Evolutionary conservation across 2,329 filamentous ascomycete species (phyloP), one percentile per base, ranked within the genome.

Genomic region (Colletotrichum chrysophilum): DNA sequence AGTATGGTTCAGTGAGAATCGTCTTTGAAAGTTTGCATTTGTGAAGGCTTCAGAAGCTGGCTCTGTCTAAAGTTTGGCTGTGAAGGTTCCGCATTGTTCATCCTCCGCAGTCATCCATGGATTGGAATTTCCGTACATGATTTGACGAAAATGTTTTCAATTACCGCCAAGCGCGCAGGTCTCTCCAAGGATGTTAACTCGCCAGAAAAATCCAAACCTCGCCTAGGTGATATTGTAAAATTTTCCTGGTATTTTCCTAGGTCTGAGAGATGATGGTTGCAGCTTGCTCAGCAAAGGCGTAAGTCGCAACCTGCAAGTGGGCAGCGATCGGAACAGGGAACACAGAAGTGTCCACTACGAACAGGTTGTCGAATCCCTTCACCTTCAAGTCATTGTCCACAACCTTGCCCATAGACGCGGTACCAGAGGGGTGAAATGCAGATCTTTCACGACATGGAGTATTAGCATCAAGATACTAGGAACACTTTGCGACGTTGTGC

Each of bases 1-100:
- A 21, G 10, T 0, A 52, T 4, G 10, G 9, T 21, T 7, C 6
- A 7, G 2, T 21, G 4, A 21, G 2, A 21, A 52, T 2, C 12
- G 10, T 21, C n/a, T 52, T 21, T 21, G 10, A n/a, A 21, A 21
- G n/a, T 13, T 52, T 21, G n/a, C 43, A 7, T 21, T 21, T 7
- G 8, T 12, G 3, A 13, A 52, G 9, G n/a, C 43, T 52, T 13
- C n/a, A 21, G 5, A 7, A 6, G 12, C 43, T 52, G n/a, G 43
- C n/a, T 52, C 43, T 52, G n/a, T 21, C 13, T 4, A 13, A 52
- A 4, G 10, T n/a, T 48, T 48, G 0, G 18, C 38, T n/a, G 9
- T 52, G 43, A 52, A 18, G 18, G 6, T n/a, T 48, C 5, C 16
- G 38, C 10, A 21, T 21, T 21, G 10, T 18, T 52, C n/a, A 48